A percentile compares a stretch with the other conserved stretches of the same genome.
Evolutionary conservation across 2,329 filamentous ascomycete species (phyloP).

Genomic region (Xylariaceae sp.): DNA sequence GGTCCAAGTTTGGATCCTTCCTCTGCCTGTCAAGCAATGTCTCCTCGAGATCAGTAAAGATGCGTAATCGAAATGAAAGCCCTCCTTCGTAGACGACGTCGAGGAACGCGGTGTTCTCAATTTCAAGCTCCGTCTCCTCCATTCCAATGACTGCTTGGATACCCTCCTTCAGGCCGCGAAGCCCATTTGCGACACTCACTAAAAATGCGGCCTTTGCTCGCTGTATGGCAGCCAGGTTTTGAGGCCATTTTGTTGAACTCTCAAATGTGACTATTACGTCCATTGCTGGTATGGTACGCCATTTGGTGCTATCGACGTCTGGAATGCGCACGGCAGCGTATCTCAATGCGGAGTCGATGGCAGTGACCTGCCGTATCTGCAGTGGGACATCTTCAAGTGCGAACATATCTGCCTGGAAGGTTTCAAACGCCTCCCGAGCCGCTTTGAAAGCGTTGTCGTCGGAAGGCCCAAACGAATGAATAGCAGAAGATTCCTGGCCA

Average conservation of each 20-base stretch:
- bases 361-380: constrained; percentile 75
- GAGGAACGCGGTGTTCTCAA: constrained; percentile 75
- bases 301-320: constrained; percentile 39
- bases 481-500: constrained; percentile 45
- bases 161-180: constrained; percentile 57
- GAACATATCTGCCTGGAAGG: constrained; percentile 73
- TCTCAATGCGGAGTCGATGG: constrained; percentile 68
- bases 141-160: constrained; percentile 70
- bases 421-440: constrained; percentile 64
- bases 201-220: constrained; percentile 90
- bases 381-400: constrained; percentile 78
- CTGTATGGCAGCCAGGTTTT: constrained; percentile 86
- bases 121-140: constrained; percentile 66
- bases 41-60: constrained; percentile 85
- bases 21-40: constrained; percentile 73
- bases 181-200: constrained; percentile 66
- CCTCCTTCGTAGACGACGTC: constrained; percentile 73
- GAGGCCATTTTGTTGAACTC: constrained; percentile 88
- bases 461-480: constrained; percentile 42
- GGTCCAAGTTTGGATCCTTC: constrained; percentile 66
- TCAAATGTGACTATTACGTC: constrained; percentile 88
- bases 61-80: constrained; percentile 75
- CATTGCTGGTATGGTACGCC: constrained; percentile 49
- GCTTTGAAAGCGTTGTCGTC: constrained; percentile 61
- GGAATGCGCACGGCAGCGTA: constrained; percentile 63